Conservation (phyloP, 306 rosid species). For the Quercus glauca region DNA sequence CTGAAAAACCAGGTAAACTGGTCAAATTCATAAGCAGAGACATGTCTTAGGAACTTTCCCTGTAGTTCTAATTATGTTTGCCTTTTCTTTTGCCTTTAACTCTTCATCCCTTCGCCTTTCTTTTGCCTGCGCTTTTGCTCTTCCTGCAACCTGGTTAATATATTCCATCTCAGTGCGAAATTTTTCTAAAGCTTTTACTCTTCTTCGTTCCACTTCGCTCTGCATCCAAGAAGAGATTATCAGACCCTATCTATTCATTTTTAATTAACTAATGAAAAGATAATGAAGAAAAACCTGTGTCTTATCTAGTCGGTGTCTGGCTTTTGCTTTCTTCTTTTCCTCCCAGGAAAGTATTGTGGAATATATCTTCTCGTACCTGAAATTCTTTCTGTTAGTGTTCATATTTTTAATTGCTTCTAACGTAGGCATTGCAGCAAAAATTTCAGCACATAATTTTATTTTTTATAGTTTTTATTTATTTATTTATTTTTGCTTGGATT, state of each 20-base stretch:
- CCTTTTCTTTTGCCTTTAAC: conserved; percentile 49
- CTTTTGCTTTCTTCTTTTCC: conserved; percentile 47
- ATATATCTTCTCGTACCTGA: conserved; percentile 54
- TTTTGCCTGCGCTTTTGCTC: conserved; percentile 56
- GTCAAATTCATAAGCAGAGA: conserved; percentile 52
- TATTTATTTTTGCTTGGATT: background rate
- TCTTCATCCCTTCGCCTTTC: conserved; percentile 36
- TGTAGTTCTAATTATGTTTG: conserved; percentile 50
- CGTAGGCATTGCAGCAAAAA: background rate
- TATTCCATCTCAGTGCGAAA: conserved; percentile 17
- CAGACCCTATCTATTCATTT: background rate
- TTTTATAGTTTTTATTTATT: background rate
- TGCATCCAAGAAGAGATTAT: conserved; percentile 25
- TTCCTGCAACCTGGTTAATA: conserved; percentile 41
- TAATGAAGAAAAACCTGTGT: conserved; percentile 45
- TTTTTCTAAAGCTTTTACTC: conserved; percentile 28
- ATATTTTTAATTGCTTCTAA: background rate
- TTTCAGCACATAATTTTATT: background rate
- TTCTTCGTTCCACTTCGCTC: conserved; percentile 37
- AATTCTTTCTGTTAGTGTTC: conserved; percentile 18
- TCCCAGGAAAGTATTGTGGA: conserved; percentile 64
- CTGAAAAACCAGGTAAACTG: background rate
- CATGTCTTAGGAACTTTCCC: conserved; percentile 49
- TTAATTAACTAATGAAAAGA: conserved; percentile 10
- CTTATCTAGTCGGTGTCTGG: conserved; percentile 28